A percentile compares a stretch with the other conserved stretches of the same genome.
These are phyloP conservation scores for Colletotrichum sojae DNA, from an alignment of 2,329 filamentous ascomycete genomes.

Conservation along the genomic window DNA sequence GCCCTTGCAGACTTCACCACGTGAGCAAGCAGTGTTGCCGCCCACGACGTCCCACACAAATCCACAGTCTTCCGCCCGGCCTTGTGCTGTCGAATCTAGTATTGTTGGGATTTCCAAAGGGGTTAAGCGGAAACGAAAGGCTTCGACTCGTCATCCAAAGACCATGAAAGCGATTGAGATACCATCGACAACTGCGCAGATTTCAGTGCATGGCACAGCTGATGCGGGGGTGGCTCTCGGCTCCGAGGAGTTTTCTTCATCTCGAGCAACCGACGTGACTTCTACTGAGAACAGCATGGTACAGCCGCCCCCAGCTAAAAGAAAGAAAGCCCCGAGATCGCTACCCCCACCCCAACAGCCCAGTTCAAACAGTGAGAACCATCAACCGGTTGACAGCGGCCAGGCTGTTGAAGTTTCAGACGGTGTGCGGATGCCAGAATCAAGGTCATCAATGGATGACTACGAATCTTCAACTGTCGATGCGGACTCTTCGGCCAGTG, in stretches of 20 bases:
- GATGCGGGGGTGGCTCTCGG: not conserved
- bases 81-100: not conserved
- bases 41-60: not conserved
- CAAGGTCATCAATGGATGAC: no score
- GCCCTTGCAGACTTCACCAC: no score
- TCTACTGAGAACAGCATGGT: not conserved
- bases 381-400: not conserved
- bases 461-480: no score
- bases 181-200: not conserved
- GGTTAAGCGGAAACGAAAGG: slow-evolving; percentile 21
- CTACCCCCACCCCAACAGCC: not conserved
- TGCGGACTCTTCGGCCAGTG: no score
- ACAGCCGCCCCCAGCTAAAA: slow-evolving; percentile 15
- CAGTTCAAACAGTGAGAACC: not conserved
- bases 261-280: no score
- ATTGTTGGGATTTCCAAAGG: not conserved
- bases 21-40: not conserved
- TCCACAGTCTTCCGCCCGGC: not conserved
- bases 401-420: not conserved
- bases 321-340: slow-evolving; percentile 1
- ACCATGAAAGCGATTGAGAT: not conserved
- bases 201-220: not conserved
- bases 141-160: not conserved
- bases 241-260: not conserved
- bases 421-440: no score